phyloP scores from a whole-genome alignment of 139 green algal species.

The Mesotaenium endlicherianum region DNA sequence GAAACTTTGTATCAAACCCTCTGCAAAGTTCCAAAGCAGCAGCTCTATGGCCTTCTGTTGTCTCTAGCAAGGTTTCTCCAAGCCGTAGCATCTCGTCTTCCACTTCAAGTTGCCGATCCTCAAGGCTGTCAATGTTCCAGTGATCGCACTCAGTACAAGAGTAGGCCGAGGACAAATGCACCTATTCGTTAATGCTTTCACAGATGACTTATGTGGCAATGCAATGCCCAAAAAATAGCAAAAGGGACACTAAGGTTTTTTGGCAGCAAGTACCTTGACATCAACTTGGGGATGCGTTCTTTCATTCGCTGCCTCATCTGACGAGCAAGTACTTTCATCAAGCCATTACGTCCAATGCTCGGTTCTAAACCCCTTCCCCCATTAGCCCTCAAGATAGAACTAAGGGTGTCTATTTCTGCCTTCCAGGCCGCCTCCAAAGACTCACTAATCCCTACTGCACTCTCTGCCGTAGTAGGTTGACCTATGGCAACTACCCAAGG shows the following conservation, averaged over 20 bases:
- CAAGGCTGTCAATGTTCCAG: no score
- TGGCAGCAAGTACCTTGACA: background rate
- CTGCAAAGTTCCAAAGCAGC: conserved; percentile 80
- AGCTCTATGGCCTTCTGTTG: conserved; percentile 59
- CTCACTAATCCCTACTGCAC: background rate
- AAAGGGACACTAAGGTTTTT: background rate
- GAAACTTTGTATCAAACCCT: conserved; percentile 82
- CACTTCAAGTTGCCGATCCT: conserved; percentile 43
- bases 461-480: background rate
- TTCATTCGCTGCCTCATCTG: conserved; percentile 19
- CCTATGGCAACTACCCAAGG: conserved; percentile 34
- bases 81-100: conserved; percentile 76
- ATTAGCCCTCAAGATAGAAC: background rate
- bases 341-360: conserved; percentile 1
- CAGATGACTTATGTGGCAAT: no score
- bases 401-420: background rate
- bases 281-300: conserved; percentile 21
- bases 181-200: no score
- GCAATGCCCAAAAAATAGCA: no score
- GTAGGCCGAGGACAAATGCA: no score
- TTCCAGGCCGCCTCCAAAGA: conserved; percentile 5
- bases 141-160: no score
- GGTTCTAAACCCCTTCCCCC: conserved; percentile 14
- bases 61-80: conserved; percentile 66
- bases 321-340: background rate